Evolutionary conservation across 305 asterid species (phyloP).

Genomic region (Solanum hybrid): DNA sequence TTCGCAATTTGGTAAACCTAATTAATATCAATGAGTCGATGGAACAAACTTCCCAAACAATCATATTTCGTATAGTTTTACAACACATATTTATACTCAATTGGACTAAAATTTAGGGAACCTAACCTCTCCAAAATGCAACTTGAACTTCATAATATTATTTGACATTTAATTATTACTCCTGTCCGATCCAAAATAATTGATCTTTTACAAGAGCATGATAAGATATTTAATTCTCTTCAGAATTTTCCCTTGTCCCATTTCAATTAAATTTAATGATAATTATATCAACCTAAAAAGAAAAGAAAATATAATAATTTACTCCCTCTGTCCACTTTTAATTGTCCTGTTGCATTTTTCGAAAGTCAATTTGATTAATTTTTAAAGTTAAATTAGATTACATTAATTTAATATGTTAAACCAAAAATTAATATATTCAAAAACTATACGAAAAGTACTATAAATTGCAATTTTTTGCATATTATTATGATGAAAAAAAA

Average conservation of each 20-base stretch:
- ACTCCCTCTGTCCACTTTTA: too few relatives aligned
- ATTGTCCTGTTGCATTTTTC: too few relatives aligned
- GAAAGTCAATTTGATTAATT: too few relatives aligned
- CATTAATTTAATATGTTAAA: too few relatives aligned
- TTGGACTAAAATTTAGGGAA: neutral
- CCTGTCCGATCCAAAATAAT: neutral
- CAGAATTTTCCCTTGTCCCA: neutral
- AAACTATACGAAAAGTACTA: too few relatives aligned
- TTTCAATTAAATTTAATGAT: neutral
- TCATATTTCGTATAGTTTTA: neutral
- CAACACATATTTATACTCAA: neutral
- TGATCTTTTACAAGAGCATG: neutral
- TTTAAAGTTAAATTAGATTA: too few relatives aligned
- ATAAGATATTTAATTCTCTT: neutral
- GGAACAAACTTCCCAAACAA: neutral
- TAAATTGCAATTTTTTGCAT: too few relatives aligned
- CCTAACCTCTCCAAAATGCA: neutral
- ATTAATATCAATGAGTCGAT: neutral
- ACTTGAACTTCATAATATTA: neutral
- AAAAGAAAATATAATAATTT: neutral
- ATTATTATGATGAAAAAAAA: too few relatives aligned
- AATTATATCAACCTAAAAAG: neutral
- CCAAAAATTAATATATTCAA: too few relatives aligned
- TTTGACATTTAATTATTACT: neutral
- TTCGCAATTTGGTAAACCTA: neutral